phyloP scores from a whole-genome alignment of 176 grass and related monocot species.

The Aegilops bicornis region DNA sequence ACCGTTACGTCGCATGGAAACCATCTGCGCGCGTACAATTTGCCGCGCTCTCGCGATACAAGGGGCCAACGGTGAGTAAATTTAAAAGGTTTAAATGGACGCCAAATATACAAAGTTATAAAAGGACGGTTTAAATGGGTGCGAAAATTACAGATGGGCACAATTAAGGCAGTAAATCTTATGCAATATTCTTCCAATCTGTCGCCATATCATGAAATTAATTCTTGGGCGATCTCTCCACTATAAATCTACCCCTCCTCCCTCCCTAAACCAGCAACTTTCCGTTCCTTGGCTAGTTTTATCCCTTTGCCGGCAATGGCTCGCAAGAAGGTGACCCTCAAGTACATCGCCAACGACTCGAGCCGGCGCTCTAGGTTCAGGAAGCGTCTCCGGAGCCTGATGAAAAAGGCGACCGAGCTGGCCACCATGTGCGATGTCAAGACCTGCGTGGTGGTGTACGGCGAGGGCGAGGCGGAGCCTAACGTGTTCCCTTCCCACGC shows the following conservation, averaged over 20 bases:
- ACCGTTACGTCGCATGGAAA: no score
- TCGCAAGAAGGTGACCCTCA: constrained; percentile 23
- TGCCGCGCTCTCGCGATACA: no score
- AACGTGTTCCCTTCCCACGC: constrained; percentile 6
- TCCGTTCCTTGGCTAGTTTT: neutral
- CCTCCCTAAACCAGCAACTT: neutral
- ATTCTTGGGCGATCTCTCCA: no score
- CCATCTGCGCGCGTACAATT: no score
- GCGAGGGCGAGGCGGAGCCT: neutral
- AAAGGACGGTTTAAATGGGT: neutral
- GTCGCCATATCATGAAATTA: neutral
- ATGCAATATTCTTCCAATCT: neutral
- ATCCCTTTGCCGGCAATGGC: neutral
- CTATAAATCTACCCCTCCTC: neutral
- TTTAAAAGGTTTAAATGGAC: no score
- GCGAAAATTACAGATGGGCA: neutral
- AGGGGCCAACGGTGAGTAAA: no score
- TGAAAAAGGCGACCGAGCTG: constrained; percentile 41
- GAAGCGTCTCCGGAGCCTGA: constrained; percentile 6
- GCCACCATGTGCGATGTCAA: constrained; percentile 3
- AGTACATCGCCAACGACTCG: constrained; percentile 22
- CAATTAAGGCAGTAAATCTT: neutral
- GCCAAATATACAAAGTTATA: neutral
- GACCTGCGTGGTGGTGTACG: constrained; percentile 30
- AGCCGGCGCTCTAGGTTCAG: constrained; percentile 10